Evolutionary conservation across 75 land plant genomes (phyloP).

Genomic region (Sequoia sempervirens): DNA sequence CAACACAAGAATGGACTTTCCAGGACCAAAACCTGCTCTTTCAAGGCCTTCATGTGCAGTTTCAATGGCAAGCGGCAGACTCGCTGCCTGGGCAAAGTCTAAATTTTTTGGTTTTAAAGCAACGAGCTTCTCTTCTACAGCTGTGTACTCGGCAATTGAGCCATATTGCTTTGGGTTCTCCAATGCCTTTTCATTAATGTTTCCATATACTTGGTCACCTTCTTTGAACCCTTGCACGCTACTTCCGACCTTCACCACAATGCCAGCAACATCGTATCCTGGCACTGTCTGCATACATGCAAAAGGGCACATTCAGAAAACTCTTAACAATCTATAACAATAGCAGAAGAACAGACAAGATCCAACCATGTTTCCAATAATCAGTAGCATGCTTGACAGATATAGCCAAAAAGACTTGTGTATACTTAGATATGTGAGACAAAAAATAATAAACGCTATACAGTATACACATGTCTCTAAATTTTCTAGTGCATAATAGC

Average conservation of each 20-base stretch:
- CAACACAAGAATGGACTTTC: constrained; percentile 76
- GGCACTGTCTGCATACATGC: constrained; percentile 60
- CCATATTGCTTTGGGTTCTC: constrained; percentile 75
- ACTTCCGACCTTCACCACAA: constrained; percentile 87
- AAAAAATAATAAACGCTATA: neutral
- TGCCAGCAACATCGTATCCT: constrained; percentile 88
- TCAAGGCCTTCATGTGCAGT: constrained; percentile 83
- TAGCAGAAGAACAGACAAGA: neutral
- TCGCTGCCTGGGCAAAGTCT: constrained; percentile 78
- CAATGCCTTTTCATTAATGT: constrained; percentile 74
- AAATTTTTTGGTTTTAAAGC: constrained; percentile 78
- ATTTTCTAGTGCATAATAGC: neutral
- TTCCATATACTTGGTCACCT: constrained; percentile 92
- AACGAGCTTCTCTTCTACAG: constrained; percentile 81
- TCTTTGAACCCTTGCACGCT: constrained; percentile 60
- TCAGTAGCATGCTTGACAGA: neutral
- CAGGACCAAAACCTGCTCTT: constrained; percentile 60
- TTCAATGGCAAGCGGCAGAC: constrained; percentile 76
- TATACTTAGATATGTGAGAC: neutral
- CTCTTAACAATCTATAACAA: neutral
- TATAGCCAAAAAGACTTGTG: neutral
- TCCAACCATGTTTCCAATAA: neutral
- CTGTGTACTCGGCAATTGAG: constrained; percentile 78
- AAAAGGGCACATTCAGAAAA: neutral
- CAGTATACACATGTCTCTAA: neutral